Percentiles rank a stretch among this genome's conserved stretches.
These are phyloP conservation scores for Metschnikowia picachoensis DNA, from an alignment of 805 yeast genomes.

Conservation along the genomic window DNA sequence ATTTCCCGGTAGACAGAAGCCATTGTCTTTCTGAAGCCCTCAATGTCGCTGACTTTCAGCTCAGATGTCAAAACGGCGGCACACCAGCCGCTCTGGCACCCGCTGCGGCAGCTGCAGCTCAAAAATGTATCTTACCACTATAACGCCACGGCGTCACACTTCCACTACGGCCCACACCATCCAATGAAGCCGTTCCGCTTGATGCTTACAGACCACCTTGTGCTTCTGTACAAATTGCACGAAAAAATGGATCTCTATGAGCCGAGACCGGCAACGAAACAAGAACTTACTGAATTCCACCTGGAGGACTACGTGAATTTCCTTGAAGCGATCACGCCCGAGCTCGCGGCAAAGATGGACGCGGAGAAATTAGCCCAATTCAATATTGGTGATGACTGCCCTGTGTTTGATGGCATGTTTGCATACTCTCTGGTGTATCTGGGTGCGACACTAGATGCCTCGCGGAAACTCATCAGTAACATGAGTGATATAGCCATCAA, in stretches of 20 bases:
- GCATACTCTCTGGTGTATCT: conserved; percentile 86
- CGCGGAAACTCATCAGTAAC: conserved; percentile 78
- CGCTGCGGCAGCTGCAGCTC: conserved; percentile 15
- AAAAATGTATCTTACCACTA: conserved; percentile 75
- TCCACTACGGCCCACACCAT: conserved; percentile 88
- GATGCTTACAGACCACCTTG: conserved; percentile 90
- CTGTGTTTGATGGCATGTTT: conserved; percentile 91
- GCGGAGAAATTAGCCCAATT: conserved; percentile 59
- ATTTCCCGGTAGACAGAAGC: too few species aligned
- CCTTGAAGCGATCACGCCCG: conserved; percentile 72
- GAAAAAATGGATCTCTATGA: conserved; percentile 86
- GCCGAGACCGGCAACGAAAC: conserved; percentile 77
- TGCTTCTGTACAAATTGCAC: conserved; percentile 77
- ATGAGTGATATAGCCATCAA: conserved; percentile 92
- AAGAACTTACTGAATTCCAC: conserved; percentile 80
- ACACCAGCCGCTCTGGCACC: conserved; percentile 31
- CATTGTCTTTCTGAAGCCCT: not conserved
- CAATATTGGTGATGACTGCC: conserved; percentile 92
- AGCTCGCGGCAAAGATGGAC: conserved; percentile 55
- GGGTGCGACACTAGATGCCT: conserved; percentile 93
- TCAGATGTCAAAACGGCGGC: conserved; percentile 32
- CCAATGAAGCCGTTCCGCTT: conserved; percentile 98
- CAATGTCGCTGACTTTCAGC: conserved; percentile 24
- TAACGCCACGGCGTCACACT: conserved; percentile 74
- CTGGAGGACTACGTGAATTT: conserved; percentile 83